These are phyloP conservation scores for Gossypium rotundifolium DNA, from an alignment of 345 rosid genomes.

Conservation along the genomic window DNA sequence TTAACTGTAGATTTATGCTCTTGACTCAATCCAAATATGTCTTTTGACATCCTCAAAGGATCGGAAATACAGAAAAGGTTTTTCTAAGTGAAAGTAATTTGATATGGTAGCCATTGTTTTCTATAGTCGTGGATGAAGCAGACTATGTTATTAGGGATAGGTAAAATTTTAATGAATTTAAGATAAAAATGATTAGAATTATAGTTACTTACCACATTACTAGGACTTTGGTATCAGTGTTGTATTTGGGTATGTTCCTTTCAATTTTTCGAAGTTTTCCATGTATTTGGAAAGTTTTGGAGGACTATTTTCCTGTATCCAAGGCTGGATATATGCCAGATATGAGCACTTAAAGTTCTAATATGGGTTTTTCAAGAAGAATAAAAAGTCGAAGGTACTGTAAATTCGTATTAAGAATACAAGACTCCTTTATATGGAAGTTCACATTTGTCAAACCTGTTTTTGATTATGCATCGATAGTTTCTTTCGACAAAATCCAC, in stretches of 20 bases:
- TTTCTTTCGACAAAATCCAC: neutral
- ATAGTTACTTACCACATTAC: neutral
- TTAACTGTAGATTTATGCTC: neutral
- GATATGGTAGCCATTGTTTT: neutral
- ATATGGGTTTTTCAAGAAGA: too few species aligned
- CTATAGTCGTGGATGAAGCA: neutral
- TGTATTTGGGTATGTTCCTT: too few species aligned
- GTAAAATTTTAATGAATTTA: neutral
- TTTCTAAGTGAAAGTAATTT: neutral
- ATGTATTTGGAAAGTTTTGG: too few species aligned
- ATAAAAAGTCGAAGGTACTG: too few species aligned
- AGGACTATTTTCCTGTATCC: too few species aligned
- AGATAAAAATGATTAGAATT: neutral
- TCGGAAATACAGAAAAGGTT: neutral
- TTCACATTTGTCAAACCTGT: neutral
- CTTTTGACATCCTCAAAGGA: neutral
- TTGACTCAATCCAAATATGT: neutral
- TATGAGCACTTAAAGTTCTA: too few species aligned
- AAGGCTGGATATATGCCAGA: too few species aligned
- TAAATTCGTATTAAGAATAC: neutral
- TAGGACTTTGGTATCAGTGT: too few species aligned
- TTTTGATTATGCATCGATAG: neutral
- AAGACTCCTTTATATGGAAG: neutral
- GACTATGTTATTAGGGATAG: neutral
- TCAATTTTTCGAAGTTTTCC: too few species aligned